phyloP scores from a whole-genome alignment of 2,329 filamentous ascomycete genomes.

The Aspergillus candidus region DNA sequence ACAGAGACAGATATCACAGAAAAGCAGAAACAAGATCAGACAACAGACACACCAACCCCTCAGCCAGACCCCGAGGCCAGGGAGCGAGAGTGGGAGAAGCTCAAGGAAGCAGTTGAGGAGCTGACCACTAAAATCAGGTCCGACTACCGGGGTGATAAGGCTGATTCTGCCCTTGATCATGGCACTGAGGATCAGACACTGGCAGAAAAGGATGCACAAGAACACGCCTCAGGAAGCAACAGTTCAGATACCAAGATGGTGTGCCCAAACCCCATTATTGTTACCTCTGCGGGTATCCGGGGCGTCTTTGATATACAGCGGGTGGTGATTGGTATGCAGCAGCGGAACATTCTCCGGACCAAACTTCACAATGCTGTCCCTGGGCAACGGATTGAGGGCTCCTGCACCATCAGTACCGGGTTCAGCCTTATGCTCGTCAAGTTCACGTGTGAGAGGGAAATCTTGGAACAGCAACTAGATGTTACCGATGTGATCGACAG shows the following conservation, averaged over 20 bases:
- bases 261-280: conserved; percentile 13
- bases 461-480: conserved; percentile 7
- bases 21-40: neutral
- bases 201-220: too few species aligned
- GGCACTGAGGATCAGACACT: too few species aligned
- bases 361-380: conserved; percentile 7
- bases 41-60: neutral
- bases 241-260: conserved; percentile 1
- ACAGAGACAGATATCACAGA: neutral
- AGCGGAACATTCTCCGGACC: conserved; percentile 7
- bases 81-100: too few species aligned
- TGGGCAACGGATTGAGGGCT: conserved; percentile 12
- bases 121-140: too few species aligned
- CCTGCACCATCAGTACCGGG: conserved; percentile 14
- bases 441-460: conserved; percentile 6
- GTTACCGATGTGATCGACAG: conserved; percentile 4
- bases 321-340: conserved; percentile 11
- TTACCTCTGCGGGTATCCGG: conserved; percentile 12
- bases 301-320: conserved; percentile 15
- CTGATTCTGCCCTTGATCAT: too few species aligned
- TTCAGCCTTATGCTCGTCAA: conserved; percentile 6
- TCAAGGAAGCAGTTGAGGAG: too few species aligned
- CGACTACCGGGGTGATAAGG: too few species aligned
- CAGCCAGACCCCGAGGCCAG: too few species aligned
- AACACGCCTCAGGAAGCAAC: too few species aligned